These are phyloP conservation scores for Gastrolobium villosum DNA, from an alignment of 306 rosid genomes.

Conservation along the genomic window DNA sequence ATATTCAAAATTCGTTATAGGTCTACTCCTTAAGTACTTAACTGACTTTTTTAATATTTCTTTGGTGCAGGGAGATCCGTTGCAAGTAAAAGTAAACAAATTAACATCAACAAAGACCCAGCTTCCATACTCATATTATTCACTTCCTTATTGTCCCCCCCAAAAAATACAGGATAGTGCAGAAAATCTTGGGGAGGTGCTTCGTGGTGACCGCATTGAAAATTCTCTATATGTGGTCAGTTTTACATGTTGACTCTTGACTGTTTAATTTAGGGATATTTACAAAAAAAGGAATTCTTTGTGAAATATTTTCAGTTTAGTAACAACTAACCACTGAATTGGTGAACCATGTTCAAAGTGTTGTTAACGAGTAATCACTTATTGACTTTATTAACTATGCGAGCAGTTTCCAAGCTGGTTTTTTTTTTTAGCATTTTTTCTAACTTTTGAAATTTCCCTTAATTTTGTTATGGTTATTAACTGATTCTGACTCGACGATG, in stretches of 20 bases:
- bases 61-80: constrained; percentile 77
- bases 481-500: constrained; percentile 16
- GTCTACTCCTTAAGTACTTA: not conserved
- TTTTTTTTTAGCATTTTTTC: not conserved
- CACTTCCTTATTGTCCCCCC: constrained; percentile 79
- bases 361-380: constrained; percentile 8
- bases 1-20: not conserved
- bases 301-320: constrained; percentile 23
- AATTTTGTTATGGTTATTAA: constrained; percentile 37
- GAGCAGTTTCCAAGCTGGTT: constrained; percentile 17
- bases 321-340: constrained; percentile 17
- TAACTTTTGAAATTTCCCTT: not conserved
- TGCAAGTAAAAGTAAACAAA: constrained; percentile 97
- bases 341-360: constrained; percentile 4
- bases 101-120: constrained; percentile 97
- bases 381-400: constrained; percentile 18
- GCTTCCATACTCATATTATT: constrained; percentile 91
- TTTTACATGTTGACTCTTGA: constrained; percentile 27
- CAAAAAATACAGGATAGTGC: constrained; percentile 84
- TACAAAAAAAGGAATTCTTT: constrained; percentile 12
- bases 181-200: constrained; percentile 98
- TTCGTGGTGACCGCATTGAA: constrained; percentile 98
- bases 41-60: constrained; percentile 30
- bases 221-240: constrained; percentile 90
- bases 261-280: constrained; percentile 7